A percentile compares a stretch with the other conserved stretches of the same genome.
These are phyloP conservation scores for Colletotrichum coccodes DNA, from an alignment of 2,329 filamentous ascomycete species.

Conservation along the genomic window DNA sequence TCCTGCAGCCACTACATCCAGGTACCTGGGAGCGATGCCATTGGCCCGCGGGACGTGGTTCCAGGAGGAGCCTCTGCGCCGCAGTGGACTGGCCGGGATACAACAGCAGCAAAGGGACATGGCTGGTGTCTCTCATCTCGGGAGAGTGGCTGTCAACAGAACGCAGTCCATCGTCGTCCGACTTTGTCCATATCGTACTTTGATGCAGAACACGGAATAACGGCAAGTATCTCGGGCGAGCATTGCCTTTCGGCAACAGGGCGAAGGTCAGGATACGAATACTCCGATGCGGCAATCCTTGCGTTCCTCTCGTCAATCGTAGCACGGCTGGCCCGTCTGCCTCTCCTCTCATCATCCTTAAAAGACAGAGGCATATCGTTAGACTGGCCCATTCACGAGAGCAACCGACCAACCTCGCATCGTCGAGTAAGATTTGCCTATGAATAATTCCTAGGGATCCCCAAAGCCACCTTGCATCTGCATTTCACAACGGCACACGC, in stretches of 20 bases:
- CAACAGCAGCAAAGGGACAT: not conserved
- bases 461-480: conserved; percentile 18
- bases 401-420: conserved; percentile 3
- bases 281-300: conserved; percentile 6
- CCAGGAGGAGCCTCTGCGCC: not conserved
- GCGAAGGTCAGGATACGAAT: conserved; percentile 14
- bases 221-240: not conserved
- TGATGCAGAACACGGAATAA: not conserved
- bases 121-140: not conserved
- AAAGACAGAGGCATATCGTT: conserved; percentile 12
- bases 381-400: conserved; percentile 15
- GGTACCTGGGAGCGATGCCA: conserved; percentile 6
- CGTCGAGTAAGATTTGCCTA: not conserved
- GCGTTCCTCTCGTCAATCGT: conserved; percentile 2
- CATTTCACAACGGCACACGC: too few relatives aligned
- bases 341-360: conserved; percentile 25
- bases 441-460: not conserved
- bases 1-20: conserved; percentile 17
- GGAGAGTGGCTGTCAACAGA: not conserved
- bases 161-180: not conserved
- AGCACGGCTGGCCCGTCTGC: conserved; percentile 1
- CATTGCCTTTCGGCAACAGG: not conserved
- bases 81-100: not conserved
- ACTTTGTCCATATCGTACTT: not conserved
- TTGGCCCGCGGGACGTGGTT: not conserved